Evolutionary conservation across 352 stramenopile species (phyloP).

Genomic region (Globisporangium radiosum): DNA sequence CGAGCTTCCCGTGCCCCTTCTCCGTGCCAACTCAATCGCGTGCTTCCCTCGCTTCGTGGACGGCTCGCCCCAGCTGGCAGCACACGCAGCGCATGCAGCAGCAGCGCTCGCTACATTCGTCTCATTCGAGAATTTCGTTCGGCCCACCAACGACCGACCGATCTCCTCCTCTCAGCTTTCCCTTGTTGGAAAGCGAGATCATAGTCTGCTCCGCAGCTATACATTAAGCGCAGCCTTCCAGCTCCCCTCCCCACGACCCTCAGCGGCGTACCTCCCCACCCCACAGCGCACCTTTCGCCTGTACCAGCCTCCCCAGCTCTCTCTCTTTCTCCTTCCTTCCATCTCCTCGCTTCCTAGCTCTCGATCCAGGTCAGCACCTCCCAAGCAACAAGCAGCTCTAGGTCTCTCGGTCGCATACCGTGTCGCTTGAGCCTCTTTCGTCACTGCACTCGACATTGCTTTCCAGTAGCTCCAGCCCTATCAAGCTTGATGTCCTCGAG

Average conservation of each 20-base stretch:
- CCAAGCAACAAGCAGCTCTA: neutral
- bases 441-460: conserved; percentile 3
- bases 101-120: no score
- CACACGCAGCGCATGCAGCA: no score
- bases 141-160: conserved; percentile 19
- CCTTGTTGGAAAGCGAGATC: conserved; percentile 20
- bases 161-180: conserved; percentile 30
- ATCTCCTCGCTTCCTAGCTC: neutral
- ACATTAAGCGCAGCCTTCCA: conserved; percentile 8
- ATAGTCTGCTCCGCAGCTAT: conserved; percentile 22
- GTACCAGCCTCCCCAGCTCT: conserved; percentile 13
- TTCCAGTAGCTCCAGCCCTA: neutral
- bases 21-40: no score
- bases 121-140: conserved; percentile 50
- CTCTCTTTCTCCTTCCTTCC: conserved; percentile 2
- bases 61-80: neutral
- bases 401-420: neutral
- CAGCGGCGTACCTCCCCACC: conserved; percentile 16
- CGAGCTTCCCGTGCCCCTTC: no score
- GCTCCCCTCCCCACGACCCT: conserved; percentile 18
- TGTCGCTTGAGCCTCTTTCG: neutral
- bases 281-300: conserved; percentile 11
- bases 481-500: conserved; percentile 36
- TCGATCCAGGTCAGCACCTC: neutral
- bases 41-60: neutral